A percentile compares a stretch with the other conserved stretches of the same genome.
Evolutionary conservation across 495 filamentous ascomycete genomes (phyloP).

Genomic region (Aspergillus steynii): DNA sequence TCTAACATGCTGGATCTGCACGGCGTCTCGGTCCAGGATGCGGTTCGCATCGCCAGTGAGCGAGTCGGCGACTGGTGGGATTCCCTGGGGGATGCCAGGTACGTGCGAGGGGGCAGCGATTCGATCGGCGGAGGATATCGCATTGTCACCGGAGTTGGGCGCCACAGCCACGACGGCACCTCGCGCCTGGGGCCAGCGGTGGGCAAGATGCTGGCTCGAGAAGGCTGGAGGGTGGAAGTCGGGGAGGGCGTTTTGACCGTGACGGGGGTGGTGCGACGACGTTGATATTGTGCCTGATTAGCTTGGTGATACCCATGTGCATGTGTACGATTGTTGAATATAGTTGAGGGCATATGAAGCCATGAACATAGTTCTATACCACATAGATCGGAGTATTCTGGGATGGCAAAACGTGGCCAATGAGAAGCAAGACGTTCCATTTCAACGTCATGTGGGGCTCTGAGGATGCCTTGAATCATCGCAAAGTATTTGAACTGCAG

Average conservation of each 20-base stretch:
- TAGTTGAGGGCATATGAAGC: background rate
- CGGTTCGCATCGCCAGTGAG: slow-evolving; percentile 68
- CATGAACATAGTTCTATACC: background rate
- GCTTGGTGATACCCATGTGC: slow-evolving; percentile 16
- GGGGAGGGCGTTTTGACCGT: slow-evolving; percentile 66
- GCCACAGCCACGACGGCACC: slow-evolving; percentile 74
- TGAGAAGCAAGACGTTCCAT: background rate
- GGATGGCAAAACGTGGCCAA: background rate
- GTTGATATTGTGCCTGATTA: slow-evolving; percentile 14
- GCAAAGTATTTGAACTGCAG: no score
- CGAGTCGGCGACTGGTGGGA: slow-evolving; percentile 80
- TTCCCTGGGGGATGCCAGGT: slow-evolving; percentile 58
- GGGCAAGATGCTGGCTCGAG: slow-evolving; percentile 66
- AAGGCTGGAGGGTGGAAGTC: slow-evolving; percentile 82
- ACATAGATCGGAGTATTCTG: no score
- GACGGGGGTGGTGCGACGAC: slow-evolving; percentile 48
- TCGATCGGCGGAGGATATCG: slow-evolving; percentile 52
- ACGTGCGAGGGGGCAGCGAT: slow-evolving; percentile 44
- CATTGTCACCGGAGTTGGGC: slow-evolving; percentile 79
- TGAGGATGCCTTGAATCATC: no score
- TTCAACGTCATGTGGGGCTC: background rate
- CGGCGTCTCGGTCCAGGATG: slow-evolving; percentile 78
- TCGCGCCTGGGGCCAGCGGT: slow-evolving; percentile 80
- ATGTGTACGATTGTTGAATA: background rate
- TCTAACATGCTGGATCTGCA: slow-evolving; percentile 71